Conservation (phyloP, 192 early-diverging fungal genomes). For the Chytriomyces sp. region DNA sequence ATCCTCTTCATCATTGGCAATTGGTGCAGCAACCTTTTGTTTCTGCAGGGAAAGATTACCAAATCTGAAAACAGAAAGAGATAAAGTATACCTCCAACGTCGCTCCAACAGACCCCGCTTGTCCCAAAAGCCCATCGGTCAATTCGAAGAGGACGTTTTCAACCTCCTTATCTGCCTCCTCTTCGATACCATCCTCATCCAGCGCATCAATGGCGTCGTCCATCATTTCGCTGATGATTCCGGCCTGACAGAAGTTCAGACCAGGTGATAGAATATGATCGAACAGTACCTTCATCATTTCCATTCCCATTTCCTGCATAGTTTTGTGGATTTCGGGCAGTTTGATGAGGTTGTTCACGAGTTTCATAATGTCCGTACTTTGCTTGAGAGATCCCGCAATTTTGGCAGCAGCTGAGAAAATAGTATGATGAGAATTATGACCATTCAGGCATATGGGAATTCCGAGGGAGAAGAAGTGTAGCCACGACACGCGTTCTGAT, state of each 20-base stretch:
- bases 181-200: slow-evolving; percentile 90
- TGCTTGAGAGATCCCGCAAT: slow-evolving; percentile 86
- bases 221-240: slow-evolving; percentile 96
- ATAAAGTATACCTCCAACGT: slow-evolving; percentile 44
- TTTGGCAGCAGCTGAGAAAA: slow-evolving; percentile 73
- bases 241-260: slow-evolving; percentile 61
- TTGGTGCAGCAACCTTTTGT: slow-evolving; percentile 53
- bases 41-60: slow-evolving; percentile 23
- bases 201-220: slow-evolving; percentile 82
- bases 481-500: too few relatives aligned
- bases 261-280: not conserved
- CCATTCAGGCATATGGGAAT: not conserved
- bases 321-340: slow-evolving; percentile 80
- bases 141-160: slow-evolving; percentile 87
- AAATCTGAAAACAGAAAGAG: not conserved
- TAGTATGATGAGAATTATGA: not conserved
- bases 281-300: slow-evolving; percentile 87
- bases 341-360: slow-evolving; percentile 84
- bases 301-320: slow-evolving; percentile 91
- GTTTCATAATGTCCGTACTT: slow-evolving; percentile 86
- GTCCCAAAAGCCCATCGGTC: slow-evolving; percentile 79
- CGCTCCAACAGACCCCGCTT: slow-evolving; percentile 62
- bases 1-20: slow-evolving; percentile 75
- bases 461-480: not conserved
- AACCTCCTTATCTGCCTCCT: slow-evolving; percentile 92